Percentiles rank a stretch among this genome's conserved stretches.
Evolutionary conservation across 2,329 filamentous ascomycete species (phyloP).

Genomic region (Metarhizium humberi): DNA sequence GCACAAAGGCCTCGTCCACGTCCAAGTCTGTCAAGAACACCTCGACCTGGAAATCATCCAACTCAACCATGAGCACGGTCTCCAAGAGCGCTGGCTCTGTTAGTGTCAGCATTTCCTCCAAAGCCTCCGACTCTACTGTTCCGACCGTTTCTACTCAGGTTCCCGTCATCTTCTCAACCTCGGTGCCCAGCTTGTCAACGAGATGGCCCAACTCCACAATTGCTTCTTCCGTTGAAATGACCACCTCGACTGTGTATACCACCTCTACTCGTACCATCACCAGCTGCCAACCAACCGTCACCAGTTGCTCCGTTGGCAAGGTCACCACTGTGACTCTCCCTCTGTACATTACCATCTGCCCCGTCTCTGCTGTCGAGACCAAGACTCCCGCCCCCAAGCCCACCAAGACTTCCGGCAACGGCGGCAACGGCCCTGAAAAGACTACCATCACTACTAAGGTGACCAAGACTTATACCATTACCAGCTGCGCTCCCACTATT

Average conservation of each 20-base stretch:
- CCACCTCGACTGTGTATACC: constrained; percentile 25
- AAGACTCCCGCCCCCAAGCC: background rate
- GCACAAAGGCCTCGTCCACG: no score
- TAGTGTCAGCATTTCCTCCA: background rate
- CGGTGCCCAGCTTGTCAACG: background rate
- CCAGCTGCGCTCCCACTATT: constrained; percentile 45
- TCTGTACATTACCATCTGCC: constrained; percentile 33
- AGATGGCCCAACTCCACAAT: constrained; percentile 1
- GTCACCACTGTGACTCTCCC: constrained; percentile 27
- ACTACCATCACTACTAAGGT: constrained; percentile 34
- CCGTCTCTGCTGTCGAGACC: constrained; percentile 13
- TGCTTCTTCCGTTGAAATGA: constrained; percentile 7
- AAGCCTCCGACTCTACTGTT: background rate
- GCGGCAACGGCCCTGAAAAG: constrained; percentile 26
- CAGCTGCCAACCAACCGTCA: constrained; percentile 33
- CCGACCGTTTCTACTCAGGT: background rate
- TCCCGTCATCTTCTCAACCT: background rate
- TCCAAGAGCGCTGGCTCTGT: no score
- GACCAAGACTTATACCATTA: constrained; percentile 47
- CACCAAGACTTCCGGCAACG: background rate
- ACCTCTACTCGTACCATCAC: constrained; percentile 39
- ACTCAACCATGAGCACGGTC: background rate
- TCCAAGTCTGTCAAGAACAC: background rate
- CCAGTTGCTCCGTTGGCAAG: constrained; percentile 21
- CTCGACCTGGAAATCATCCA: background rate